Base-by-base conservation (phyloP, 2,329 filamentous ascomycete genomes). In the Chaetomium sp. region DNA sequence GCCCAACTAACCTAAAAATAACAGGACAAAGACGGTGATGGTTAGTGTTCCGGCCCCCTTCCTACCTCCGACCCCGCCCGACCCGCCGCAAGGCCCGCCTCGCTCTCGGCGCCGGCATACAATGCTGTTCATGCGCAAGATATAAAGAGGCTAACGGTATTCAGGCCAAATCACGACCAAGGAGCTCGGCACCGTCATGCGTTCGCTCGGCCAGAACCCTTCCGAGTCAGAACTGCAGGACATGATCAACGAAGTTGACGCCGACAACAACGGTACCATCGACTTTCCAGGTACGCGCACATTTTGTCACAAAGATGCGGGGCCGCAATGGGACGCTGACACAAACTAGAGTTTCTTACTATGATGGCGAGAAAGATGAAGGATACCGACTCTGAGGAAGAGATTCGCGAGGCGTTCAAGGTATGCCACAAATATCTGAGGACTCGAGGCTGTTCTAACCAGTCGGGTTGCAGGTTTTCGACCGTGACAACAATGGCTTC, bases 301-400 rank as follows among this genome's bases (percentile, higher is more conserved):
- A 11, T 42, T 27, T n/a, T 37, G 42, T 32, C 19, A 42, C 40
- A 38, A 1, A n/a, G 27, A 2, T 4, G 35, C 32, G 40, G n/a
- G 33, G 12, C 19, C 52, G 49, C 38, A 49, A 49, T 45, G n/a
- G n/a, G 5, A 33, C 37, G 62, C 68, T 72, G 59, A 71, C 66
- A 59, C 52, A 52, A 57, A 52, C 45, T 68, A 92, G 89, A 94
- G 71, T 94, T 94, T 75, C 79, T 94, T 59, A 94, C 89, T 62
- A 94, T 94, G 89, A 94, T 94, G 89, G 89, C 89, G 58, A 84
- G 89, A 69, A 94, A 94, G 78, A 94, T 94, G 89, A 92, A 92
- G 80, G 89, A 92, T 68, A 94, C 89, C 65, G 89, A 94, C 70
- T 92, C 88, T 49, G 89, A 94, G 75, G 89, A 94, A 76, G 89